These are phyloP conservation scores for Colletotrichum eleusines DNA, from an alignment of 2,329 filamentous ascomycete species.

Conservation along the genomic window DNA sequence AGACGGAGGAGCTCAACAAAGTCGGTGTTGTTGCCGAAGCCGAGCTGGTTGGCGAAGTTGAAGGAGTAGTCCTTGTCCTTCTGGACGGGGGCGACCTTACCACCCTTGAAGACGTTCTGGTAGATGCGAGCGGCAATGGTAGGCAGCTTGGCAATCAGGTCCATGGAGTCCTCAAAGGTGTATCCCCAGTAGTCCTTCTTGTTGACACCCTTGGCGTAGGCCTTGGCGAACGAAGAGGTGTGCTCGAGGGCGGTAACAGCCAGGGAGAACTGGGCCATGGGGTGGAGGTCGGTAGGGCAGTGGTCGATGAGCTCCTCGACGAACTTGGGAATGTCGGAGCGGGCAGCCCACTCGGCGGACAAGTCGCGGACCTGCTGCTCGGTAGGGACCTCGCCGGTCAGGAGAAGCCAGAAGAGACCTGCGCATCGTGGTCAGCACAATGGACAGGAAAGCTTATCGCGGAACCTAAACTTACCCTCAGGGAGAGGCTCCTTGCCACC, in stretches of 20 bases:
- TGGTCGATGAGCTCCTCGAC: conserved; percentile 99
- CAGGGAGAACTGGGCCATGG: conserved; percentile 99
- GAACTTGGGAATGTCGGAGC: conserved; percentile 96
- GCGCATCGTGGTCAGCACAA: conserved; percentile 17
- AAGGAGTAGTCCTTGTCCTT: conserved; percentile 99
- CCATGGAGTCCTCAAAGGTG: conserved; percentile 99
- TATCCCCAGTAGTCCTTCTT: conserved; percentile 99
- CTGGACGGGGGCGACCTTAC: conserved; percentile 95
- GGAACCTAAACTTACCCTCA: conserved; percentile 71
- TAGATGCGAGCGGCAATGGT: conserved; percentile 99
- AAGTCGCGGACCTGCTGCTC: conserved; percentile 99
- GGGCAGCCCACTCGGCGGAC: conserved; percentile 98
- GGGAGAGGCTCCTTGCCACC: conserved; percentile 97
- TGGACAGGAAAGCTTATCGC: background rate
- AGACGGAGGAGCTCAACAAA: conserved; percentile 98
- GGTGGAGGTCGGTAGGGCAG: conserved; percentile 98
- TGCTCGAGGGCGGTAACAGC: conserved; percentile 98
- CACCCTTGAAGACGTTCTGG: conserved; percentile 99
- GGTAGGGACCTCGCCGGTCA: conserved; percentile 96
- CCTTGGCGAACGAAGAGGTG: conserved; percentile 97
- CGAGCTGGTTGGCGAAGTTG: conserved; percentile 99
- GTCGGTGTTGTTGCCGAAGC: conserved; percentile 93
- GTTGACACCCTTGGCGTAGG: conserved; percentile 98
- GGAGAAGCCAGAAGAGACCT: conserved; percentile 99
- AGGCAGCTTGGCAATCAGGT: conserved; percentile 99